Percentiles rank a stretch among this genome's conserved stretches.
Conservation (phyloP, 2,329 filamentous ascomycete species). For the Penicillium vulpinum region DNA sequence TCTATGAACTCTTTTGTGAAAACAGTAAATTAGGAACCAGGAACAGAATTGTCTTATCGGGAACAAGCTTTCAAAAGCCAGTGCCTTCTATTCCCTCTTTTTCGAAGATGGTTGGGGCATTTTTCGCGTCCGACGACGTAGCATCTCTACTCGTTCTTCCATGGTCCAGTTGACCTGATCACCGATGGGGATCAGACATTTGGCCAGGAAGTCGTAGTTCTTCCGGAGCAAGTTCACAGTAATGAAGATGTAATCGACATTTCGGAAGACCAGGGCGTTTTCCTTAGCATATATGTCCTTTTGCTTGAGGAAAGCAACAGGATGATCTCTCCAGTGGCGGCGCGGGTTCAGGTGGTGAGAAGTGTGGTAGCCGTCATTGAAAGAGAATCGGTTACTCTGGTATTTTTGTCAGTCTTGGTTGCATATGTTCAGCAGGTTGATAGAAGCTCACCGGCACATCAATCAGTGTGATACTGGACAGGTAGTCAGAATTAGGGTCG, state of each 20-base stretch:
- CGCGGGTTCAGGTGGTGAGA: slow-evolving; percentile 77
- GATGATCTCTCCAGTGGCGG: slow-evolving; percentile 80
- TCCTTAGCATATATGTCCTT: slow-evolving; percentile 67
- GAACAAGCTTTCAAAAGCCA: background rate
- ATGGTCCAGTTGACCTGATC: slow-evolving; percentile 67
- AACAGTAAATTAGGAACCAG: background rate
- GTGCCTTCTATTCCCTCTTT: slow-evolving; percentile 55
- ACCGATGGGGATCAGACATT: slow-evolving; percentile 71
- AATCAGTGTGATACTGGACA: slow-evolving; percentile 76
- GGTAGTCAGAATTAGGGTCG: slow-evolving; percentile 74
- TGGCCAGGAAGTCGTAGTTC: slow-evolving; percentile 69
- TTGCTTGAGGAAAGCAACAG: slow-evolving; percentile 68
- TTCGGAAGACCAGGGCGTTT: slow-evolving; percentile 72
- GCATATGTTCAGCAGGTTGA: no score
- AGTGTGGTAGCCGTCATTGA: slow-evolving; percentile 56
- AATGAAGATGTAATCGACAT: slow-evolving; percentile 79
- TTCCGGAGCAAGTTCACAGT: slow-evolving; percentile 68
- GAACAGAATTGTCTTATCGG: background rate
- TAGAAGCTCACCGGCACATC: slow-evolving; percentile 68
- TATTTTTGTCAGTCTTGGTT: background rate
- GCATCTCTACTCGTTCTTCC: slow-evolving; percentile 62
- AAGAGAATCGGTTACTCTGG: slow-evolving; percentile 74
- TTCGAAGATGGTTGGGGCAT: slow-evolving; percentile 49
- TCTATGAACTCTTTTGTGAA: background rate
- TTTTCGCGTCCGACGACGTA: slow-evolving; percentile 63